Evolutionary conservation across 805 yeast species (phyloP).

Genomic region (Scheffersomyces amazonensis): DNA sequence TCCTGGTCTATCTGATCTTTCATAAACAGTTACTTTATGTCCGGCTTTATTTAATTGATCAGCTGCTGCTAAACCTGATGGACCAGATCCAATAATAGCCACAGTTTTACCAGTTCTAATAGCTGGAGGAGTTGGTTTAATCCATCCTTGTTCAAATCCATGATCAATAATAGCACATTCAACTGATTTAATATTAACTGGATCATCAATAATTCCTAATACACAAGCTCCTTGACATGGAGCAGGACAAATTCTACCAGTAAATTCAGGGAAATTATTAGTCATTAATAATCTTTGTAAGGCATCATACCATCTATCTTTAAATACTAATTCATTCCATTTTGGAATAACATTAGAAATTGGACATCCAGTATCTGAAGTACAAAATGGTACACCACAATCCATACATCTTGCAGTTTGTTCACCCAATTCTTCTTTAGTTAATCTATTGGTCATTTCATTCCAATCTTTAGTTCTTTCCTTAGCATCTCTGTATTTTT

Average conservation of each 20-base stretch:
- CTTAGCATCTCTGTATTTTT: slow-evolving; percentile 76
- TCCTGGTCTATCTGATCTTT: slow-evolving; percentile 93
- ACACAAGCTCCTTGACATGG: slow-evolving; percentile 98
- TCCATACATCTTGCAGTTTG: slow-evolving; percentile 99
- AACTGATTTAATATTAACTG: slow-evolving; percentile 94
- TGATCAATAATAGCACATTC: slow-evolving; percentile 96
- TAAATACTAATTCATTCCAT: slow-evolving; percentile 95
- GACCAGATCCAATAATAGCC: slow-evolving; percentile 94
- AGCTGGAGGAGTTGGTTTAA: slow-evolving; percentile 76
- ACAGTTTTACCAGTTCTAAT: slow-evolving; percentile 80
- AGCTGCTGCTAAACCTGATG: slow-evolving; percentile 95
- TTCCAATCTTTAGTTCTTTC: slow-evolving; percentile 87
- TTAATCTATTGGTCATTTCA: slow-evolving; percentile 76
- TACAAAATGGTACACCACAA: slow-evolving; percentile 99
- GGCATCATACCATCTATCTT: slow-evolving; percentile 93
- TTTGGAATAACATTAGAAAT: slow-evolving; percentile 95
- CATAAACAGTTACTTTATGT: slow-evolving; percentile 86
- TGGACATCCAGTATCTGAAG: slow-evolving; percentile 97
- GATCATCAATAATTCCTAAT: slow-evolving; percentile 87
- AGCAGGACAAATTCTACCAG: slow-evolving; percentile 98
- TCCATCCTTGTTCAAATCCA: slow-evolving; percentile 97
- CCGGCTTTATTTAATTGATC: slow-evolving; percentile 97
- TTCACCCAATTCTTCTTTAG: slow-evolving; percentile 80
- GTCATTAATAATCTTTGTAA: slow-evolving; percentile 90
- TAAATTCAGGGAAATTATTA: slow-evolving; percentile 97